A percentile compares a stretch with the other conserved stretches of the same genome.
Evolutionary conservation across 352 stramenopile species (phyloP).

Genomic region (Phytophthora multivora): DNA sequence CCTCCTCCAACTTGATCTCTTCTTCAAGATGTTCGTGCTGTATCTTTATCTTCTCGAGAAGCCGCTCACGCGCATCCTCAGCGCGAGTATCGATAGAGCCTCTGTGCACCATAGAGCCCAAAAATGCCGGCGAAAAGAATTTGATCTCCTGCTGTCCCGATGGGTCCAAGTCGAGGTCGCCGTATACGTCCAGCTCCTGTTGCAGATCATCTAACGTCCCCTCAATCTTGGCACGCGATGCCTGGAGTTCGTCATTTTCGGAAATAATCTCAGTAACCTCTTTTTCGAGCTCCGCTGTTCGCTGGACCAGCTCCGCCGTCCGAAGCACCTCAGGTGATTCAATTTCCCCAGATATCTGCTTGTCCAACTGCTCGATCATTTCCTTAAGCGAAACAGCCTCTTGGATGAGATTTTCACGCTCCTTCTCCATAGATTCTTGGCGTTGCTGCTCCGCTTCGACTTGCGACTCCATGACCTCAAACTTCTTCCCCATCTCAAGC

Average conservation of each 20-base stretch:
- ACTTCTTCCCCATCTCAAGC: constrained; percentile 63
- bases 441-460: constrained; percentile 51
- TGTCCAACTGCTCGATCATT: constrained; percentile 65
- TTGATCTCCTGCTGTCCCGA: constrained; percentile 55
- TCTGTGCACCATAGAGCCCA: constrained; percentile 61
- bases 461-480: constrained; percentile 52
- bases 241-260: constrained; percentile 71
- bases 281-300: constrained; percentile 64
- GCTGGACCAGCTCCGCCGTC: constrained; percentile 54
- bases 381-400: constrained; percentile 59
- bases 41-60: constrained; percentile 64
- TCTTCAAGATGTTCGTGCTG: constrained; percentile 58
- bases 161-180: constrained; percentile 54
- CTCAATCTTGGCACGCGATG: constrained; percentile 54
- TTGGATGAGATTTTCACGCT: constrained; percentile 58
- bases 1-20: constrained; percentile 66
- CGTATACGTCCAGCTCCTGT: constrained; percentile 68
- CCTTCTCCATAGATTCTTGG: constrained; percentile 55
- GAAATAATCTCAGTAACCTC: constrained; percentile 74
- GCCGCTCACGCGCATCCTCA: constrained; percentile 58
- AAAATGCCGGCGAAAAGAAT: constrained; percentile 72
- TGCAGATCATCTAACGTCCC: constrained; percentile 62
- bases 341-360: constrained; percentile 58
- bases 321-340: constrained; percentile 70
- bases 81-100: constrained; percentile 68